A percentile compares a stretch with the other conserved stretches of the same genome.
Evolutionary conservation across 176 grass and related monocot species (phyloP).

Genomic region (Carex kokanica): DNA sequence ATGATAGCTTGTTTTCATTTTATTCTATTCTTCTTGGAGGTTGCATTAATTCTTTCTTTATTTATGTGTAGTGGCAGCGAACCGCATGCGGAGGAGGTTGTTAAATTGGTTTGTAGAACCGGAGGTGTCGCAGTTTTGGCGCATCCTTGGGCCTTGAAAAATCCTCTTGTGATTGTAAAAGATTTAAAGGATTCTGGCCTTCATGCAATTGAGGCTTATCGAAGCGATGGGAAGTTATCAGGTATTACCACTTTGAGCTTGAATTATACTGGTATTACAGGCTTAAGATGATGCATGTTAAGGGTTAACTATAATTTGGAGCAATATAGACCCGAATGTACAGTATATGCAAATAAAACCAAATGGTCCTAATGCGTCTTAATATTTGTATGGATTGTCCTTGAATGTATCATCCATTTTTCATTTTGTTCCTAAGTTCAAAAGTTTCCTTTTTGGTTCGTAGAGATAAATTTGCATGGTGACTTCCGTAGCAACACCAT

Average conservation of each 20-base stretch:
- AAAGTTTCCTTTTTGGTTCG: neutral
- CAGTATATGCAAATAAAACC: neutral
- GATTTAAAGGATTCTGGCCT: slow-evolving; percentile 58
- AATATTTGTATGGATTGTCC: neutral
- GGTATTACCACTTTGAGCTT: slow-evolving; percentile 32
- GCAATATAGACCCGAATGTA: neutral
- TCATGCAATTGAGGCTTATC: slow-evolving; percentile 67
- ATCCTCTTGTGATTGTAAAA: slow-evolving; percentile 40
- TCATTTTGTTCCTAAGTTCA: neutral
- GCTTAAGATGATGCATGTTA: neutral
- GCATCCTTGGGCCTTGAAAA: slow-evolving; percentile 87
- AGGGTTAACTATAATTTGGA: neutral
- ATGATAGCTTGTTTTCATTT: neutral
- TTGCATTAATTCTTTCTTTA: neutral
- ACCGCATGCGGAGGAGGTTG: slow-evolving; percentile 43
- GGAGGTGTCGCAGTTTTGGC: slow-evolving; percentile 64
- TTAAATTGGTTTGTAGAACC: slow-evolving; percentile 52
- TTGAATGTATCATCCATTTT: neutral
- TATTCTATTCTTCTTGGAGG: slow-evolving; percentile 7
- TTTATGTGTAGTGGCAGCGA: slow-evolving; percentile 51
- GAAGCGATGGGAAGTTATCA: slow-evolving; percentile 61
- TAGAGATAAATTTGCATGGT: neutral
- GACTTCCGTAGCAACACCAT: neutral
- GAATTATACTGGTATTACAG: neutral
- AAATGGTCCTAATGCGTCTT: too few relatives aligned